Conservation (phyloP, 2,329 filamentous ascomycete genomes). For the Trichoderma koningiopsis region DNA sequence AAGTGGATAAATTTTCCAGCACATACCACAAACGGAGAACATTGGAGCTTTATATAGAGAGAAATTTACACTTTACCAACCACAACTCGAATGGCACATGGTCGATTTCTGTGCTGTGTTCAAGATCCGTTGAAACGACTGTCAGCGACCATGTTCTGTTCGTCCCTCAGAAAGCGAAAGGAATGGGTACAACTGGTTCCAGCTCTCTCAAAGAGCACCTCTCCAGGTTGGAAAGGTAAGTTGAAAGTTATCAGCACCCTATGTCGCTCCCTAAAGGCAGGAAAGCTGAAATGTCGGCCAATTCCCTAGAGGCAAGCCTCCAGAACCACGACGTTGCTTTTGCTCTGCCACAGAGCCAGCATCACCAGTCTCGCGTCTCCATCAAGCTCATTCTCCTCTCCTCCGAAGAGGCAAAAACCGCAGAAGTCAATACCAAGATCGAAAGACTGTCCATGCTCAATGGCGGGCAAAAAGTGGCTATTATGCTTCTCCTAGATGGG, state of each 20-base stretch:
- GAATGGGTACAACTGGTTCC: conserved; percentile 41
- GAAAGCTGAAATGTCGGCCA: not conserved
- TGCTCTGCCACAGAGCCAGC: conserved; percentile 31
- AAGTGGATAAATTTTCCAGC: not conserved
- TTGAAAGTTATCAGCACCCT: not conserved
- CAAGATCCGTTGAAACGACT: not conserved
- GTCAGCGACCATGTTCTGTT: conserved; percentile 40
- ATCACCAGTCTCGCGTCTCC: not conserved
- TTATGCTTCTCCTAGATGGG: conserved; percentile 48
- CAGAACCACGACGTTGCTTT: conserved; percentile 51
- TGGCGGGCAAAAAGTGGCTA: conserved; percentile 43
- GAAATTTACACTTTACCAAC: not conserved
- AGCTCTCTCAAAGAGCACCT: conserved; percentile 30
- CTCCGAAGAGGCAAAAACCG: conserved; percentile 39
- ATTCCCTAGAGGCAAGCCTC: conserved; percentile 44
- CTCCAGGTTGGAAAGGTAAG: conserved; percentile 36
- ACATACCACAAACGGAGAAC: not conserved
- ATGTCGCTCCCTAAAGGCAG: conserved; percentile 5
- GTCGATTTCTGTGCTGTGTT: not conserved
- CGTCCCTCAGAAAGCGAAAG: conserved; percentile 42
- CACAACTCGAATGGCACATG: not conserved
- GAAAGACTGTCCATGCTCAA: conserved; percentile 47
- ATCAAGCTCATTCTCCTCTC: conserved; percentile 48
- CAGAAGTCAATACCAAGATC: conserved; percentile 38
- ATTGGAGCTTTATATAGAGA: not conserved